Evolutionary conservation across 768 basidiomycete genomes (phyloP).

Genomic region (Ephemerocybe angulata): DNA sequence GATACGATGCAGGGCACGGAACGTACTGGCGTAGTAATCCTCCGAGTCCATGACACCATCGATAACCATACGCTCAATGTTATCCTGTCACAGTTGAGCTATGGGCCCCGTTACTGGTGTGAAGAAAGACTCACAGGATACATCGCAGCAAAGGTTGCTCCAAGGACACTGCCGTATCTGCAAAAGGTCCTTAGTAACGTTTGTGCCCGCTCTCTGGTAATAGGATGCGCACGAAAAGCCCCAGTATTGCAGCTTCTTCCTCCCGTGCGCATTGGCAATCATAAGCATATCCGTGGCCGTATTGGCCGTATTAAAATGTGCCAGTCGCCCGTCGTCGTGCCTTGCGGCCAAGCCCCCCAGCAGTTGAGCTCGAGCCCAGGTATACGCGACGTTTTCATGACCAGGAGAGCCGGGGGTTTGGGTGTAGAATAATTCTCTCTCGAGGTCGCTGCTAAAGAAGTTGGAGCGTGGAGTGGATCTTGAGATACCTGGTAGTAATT

Average conservation of each 20-base stretch:
- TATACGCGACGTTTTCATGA: conserved; percentile 25
- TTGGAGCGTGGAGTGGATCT: conserved; percentile 31
- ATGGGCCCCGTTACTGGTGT: not conserved
- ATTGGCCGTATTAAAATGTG: conserved; percentile 33
- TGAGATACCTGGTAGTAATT: conserved; percentile 25
- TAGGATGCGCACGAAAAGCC: conserved; percentile 24
- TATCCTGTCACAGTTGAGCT: conserved; percentile 23
- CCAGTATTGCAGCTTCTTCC: conserved; percentile 33
- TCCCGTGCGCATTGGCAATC: conserved; percentile 30
- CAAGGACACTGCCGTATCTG: conserved; percentile 20
- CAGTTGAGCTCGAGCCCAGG: conserved; percentile 30
- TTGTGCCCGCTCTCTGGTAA: not conserved
- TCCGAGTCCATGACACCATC: conserved; percentile 41
- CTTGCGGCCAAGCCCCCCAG: conserved; percentile 32
- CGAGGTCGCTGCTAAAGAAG: conserved; percentile 33
- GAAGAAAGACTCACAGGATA: conserved; percentile 17
- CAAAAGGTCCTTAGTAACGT: not conserved
- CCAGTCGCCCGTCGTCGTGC: conserved; percentile 23
- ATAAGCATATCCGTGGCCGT: conserved; percentile 36
- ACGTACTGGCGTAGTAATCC: conserved; percentile 35
- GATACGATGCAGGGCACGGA: not conserved
- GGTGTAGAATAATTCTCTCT: conserved; percentile 27
- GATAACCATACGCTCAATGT: conserved; percentile 34
- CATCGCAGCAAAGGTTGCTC: conserved; percentile 20
- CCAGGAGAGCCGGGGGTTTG: not conserved